Evolutionary conservation across 768 basidiomycete genomes (phyloP).

Genomic region (Amanita inopinata): DNA sequence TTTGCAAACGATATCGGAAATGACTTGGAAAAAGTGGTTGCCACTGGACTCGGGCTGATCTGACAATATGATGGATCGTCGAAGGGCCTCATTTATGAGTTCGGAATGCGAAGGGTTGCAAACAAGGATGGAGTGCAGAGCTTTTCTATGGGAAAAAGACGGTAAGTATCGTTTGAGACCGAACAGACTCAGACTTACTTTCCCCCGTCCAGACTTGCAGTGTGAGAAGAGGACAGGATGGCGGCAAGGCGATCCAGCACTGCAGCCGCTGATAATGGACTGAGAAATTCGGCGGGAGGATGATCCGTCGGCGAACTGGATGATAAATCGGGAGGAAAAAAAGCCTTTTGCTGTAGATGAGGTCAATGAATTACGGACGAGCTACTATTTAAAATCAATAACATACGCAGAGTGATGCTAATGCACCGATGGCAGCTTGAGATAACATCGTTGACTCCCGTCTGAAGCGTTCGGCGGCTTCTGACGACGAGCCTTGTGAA

Average conservation of each 20-base stretch:
- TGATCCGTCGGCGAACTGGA: conserved; percentile 59
- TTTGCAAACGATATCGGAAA: conserved; percentile 59
- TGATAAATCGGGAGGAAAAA: conserved; percentile 51
- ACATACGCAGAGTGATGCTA: conserved; percentile 85
- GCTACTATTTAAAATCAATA: neutral
- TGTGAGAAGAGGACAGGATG: conserved; percentile 53
- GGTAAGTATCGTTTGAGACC: conserved; percentile 1
- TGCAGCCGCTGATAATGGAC: conserved; percentile 40
- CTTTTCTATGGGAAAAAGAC: conserved; percentile 44
- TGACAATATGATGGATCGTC: conserved; percentile 56
- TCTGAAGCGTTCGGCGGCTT: conserved; percentile 50
- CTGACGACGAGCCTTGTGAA: conserved; percentile 39
- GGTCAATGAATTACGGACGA: conserved; percentile 6
- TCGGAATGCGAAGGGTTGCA: conserved; percentile 43
- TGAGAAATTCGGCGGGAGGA: conserved; percentile 36
- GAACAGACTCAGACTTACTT: conserved; percentile 40
- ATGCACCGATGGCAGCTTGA: conserved; percentile 74
- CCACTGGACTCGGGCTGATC: conserved; percentile 46
- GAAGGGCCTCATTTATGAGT: conserved; percentile 56
- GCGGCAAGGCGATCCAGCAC: conserved; percentile 61
- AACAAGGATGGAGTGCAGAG: conserved; percentile 58
- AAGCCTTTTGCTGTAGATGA: conserved; percentile 58
- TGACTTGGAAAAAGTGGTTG: conserved; percentile 66
- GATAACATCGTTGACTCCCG: conserved; percentile 67
- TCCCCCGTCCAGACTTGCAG: conserved; percentile 40